Conservation (phyloP, 2,329 filamentous ascomycete genomes). For the Botrytis pseudocinerea region DNA sequence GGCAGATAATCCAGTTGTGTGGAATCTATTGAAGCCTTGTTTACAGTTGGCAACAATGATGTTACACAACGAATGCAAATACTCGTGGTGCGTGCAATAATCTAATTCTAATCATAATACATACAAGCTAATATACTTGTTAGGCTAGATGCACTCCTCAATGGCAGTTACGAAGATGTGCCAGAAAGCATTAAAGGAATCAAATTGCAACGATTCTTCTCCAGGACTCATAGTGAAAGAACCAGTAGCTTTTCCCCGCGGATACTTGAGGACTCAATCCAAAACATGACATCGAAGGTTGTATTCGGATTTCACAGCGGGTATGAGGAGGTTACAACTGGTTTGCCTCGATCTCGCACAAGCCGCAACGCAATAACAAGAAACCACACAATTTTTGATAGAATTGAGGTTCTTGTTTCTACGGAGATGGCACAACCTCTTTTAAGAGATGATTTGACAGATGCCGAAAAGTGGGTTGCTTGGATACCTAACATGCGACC, state of each 20-base stretch:
- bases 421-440: conserved; percentile 10
- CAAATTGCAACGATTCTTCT: conserved; percentile 1
- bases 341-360: neutral
- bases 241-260: neutral
- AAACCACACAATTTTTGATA: neutral
- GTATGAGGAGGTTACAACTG: conserved; percentile 11
- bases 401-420: conserved; percentile 1
- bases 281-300: neutral
- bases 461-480: conserved; percentile 3
- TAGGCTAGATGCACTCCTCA: conserved; percentile 12
- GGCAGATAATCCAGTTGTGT: conserved; percentile 3
- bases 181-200: neutral
- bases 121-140: neutral
- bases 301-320: conserved; percentile 7
- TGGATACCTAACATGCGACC: neutral
- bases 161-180: neutral
- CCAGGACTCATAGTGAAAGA: neutral
- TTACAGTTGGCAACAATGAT: conserved; percentile 12
- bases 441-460: conserved; percentile 8
- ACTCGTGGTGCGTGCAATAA: neutral
- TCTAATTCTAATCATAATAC: too few relatives aligned
- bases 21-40: conserved; percentile 6
- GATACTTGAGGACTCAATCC: neutral
- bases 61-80: conserved; percentile 10
- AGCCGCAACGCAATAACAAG: conserved; percentile 15